phyloP scores from a whole-genome alignment of 768 basidiomycete species.

The Leucosporidium scottii region DNA sequence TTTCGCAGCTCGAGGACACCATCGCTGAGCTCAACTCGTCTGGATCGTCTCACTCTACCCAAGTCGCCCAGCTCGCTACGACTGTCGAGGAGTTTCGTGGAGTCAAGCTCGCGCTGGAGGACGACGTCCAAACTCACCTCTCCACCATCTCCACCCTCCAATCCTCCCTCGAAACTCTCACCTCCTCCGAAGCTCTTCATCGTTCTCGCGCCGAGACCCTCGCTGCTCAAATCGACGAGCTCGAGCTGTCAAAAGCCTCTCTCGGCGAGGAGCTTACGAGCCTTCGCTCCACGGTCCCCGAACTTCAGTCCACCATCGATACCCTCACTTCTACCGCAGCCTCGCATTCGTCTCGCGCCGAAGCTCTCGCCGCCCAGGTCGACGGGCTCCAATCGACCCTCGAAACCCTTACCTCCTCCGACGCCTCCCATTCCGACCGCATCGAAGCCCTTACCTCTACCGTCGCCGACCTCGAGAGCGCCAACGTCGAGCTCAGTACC shows the following conservation, averaged over 20 bases:
- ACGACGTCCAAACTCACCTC: background rate
- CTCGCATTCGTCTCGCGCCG: too few species aligned
- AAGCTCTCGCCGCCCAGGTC: too few species aligned
- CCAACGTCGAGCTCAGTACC: slow-evolving; percentile 1
- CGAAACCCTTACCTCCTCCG: too few species aligned
- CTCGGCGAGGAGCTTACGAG: too few species aligned
- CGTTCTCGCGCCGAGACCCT: background rate
- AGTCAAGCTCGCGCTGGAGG: background rate
- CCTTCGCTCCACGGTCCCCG: too few species aligned
- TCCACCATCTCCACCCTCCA: too few species aligned
- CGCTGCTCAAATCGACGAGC: background rate
- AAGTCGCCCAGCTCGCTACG: background rate
- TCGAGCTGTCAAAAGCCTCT: background rate
- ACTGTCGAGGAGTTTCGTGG: background rate
- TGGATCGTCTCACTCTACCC: background rate
- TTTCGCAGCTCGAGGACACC: background rate
- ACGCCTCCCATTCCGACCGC: background rate
- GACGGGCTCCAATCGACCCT: too few species aligned
- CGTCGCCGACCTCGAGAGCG: background rate
- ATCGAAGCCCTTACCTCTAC: background rate
- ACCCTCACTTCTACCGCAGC: background rate
- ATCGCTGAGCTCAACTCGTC: background rate
- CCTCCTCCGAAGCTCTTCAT: too few species aligned
- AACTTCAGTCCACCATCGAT: too few species aligned
- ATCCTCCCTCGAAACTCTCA: too few species aligned